phyloP scores from a whole-genome alignment of 2,329 filamentous ascomycete genomes.

The Microdochium trichocladiopsis region DNA sequence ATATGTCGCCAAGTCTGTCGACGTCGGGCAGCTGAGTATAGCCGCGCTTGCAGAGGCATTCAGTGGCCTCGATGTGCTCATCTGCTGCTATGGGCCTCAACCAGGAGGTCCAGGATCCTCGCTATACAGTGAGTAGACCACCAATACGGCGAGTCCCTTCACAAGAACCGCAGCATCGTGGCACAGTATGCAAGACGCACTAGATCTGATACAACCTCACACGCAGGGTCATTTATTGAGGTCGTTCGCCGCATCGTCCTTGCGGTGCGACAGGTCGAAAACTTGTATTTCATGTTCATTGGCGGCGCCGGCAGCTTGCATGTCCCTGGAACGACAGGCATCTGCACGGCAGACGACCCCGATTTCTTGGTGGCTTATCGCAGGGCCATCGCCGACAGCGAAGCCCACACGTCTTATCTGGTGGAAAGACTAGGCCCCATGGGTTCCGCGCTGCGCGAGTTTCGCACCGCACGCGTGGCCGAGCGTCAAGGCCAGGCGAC shows the following conservation, averaged over 20 bases:
- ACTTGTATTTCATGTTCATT: conserved; percentile 3
- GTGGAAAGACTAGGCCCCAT: conserved; percentile 2
- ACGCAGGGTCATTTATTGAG: conserved; percentile 3
- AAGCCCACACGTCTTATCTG: conserved; percentile 4
- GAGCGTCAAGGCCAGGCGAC: background rate
- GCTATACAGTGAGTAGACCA: background rate
- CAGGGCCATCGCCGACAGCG: conserved; percentile 3
- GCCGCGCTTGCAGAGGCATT: background rate
- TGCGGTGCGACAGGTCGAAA: conserved; percentile 1
- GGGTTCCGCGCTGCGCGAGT: conserved; percentile 1
- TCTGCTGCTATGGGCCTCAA: background rate
- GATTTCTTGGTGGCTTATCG: conserved; percentile 2
- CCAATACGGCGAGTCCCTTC: background rate
- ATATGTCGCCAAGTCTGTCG: background rate
- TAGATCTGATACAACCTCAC: background rate
- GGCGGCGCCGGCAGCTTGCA: conserved; percentile 1
- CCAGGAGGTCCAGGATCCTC: background rate
- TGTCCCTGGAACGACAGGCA: background rate
- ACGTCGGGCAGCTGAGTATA: background rate
- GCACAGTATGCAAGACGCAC: too few relatives aligned
- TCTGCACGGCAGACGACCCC: background rate
- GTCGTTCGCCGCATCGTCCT: conserved; percentile 2
- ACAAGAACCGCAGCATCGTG: too few relatives aligned
- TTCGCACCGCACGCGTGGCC: background rate
- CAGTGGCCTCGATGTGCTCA: background rate